These are phyloP conservation scores for Pyricularia pennisetigena DNA, from an alignment of 2,329 filamentous ascomycete genomes.

Conservation along the genomic window DNA sequence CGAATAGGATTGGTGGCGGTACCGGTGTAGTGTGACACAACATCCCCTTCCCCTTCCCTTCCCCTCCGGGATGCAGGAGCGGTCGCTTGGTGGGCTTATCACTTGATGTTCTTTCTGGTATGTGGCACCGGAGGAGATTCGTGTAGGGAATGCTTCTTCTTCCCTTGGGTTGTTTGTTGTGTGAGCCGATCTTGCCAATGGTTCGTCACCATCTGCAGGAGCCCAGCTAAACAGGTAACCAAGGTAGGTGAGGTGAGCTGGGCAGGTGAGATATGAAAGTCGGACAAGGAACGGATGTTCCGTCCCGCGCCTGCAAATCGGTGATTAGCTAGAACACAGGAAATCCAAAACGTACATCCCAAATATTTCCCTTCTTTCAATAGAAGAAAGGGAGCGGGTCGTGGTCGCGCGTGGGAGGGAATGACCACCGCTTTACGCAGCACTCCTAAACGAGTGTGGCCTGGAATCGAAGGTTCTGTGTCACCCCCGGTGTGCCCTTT, in stretches of 20 bases:
- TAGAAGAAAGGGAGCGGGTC: not conserved
- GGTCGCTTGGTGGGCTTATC: not conserved
- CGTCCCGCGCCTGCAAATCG: not conserved
- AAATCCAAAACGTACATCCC: not conserved
- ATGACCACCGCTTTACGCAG: not conserved
- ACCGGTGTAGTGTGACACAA: conserved; percentile 5
- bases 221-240: not conserved
- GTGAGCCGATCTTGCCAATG: not conserved
- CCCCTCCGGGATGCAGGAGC: not conserved
- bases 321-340: not conserved
- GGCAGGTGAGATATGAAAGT: not conserved
- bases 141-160: not conserved
- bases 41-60: not conserved
- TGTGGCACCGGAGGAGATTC: not conserved
- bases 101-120: not conserved
- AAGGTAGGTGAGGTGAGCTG: not conserved
- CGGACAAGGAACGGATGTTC: not conserved
- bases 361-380: not conserved
- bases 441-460: not conserved
- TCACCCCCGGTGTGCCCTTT: not conserved
- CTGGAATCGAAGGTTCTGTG: not conserved
- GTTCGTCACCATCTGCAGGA: not conserved
- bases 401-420: not conserved
- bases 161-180: not conserved
- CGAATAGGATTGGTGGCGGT: conserved; percentile 10